Evolutionary conservation across 2,329 filamentous ascomycete genomes (phyloP).

Genomic region (Diaporthe longicolla): DNA sequence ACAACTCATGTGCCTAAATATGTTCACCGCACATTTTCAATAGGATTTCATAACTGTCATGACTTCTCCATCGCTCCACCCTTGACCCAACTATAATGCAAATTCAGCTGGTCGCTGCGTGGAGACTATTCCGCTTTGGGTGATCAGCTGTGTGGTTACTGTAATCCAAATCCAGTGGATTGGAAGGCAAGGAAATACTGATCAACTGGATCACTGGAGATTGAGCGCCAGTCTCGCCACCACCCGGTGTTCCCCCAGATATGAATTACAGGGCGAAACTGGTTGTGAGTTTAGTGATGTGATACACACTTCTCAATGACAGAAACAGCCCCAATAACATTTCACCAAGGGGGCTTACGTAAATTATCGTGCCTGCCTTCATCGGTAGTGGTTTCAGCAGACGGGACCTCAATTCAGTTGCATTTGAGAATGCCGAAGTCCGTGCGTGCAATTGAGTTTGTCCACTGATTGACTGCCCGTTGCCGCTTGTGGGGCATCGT

Average conservation of each 20-base stretch:
- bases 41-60: not conserved
- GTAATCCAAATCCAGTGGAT: not conserved
- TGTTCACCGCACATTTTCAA: not conserved
- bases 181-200: not conserved
- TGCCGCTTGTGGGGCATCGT: not conserved
- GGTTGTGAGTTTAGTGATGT: not conserved
- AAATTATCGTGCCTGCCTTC: not conserved
- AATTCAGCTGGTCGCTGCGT: conserved; percentile 14
- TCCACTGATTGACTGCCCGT: not conserved
- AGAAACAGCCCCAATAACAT: not conserved
- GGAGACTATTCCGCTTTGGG: conserved; percentile 14
- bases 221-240: not conserved
- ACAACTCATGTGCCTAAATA: not conserved
- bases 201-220: conserved; percentile 10
- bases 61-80: conserved; percentile 2
- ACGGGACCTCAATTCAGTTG: not conserved
- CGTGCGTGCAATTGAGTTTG: not conserved
- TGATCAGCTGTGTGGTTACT: not conserved
- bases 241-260: not conserved
- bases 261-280: too few species aligned
- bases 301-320: too few species aligned
- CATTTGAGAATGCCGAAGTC: conserved; percentile 3
- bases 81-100: conserved; percentile 26
- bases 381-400: not conserved
- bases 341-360: not conserved